Percentiles rank a stretch among this genome's conserved stretches.
phyloP scores from a whole-genome alignment of 345 rosid species.

The Boechera divaricarpa region DNA sequence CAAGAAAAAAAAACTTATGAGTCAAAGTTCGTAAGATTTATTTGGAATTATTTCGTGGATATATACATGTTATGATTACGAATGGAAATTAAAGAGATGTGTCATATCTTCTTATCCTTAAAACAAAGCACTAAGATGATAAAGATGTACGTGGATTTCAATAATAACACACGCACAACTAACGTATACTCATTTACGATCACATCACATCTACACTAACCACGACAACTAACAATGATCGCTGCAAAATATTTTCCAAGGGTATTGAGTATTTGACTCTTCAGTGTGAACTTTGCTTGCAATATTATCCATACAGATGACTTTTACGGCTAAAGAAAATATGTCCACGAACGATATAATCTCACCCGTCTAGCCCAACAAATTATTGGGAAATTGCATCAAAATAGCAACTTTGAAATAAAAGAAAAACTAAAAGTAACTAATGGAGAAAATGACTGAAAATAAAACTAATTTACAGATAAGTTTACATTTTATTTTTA shows the following conservation, averaged over 20 bases:
- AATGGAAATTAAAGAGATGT: slow-evolving; percentile 23
- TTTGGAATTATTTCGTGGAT: slow-evolving; percentile 1
- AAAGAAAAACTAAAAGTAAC: background rate
- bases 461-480: background rate
- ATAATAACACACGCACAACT: slow-evolving; percentile 36
- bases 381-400: background rate
- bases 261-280: background rate
- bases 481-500: too few relatives aligned
- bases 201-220: slow-evolving; percentile 30
- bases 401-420: background rate
- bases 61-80: slow-evolving; percentile 16
- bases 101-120: slow-evolving; percentile 38
- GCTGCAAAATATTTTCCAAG: background rate
- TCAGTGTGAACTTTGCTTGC: slow-evolving; percentile 11
- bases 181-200: background rate
- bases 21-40: background rate
- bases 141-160: slow-evolving; percentile 32
- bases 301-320: background rate
- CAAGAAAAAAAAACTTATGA: background rate
- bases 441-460: too few relatives aligned
- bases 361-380: background rate
- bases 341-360: background rate
- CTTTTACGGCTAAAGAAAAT: background rate
- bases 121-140: slow-evolving; percentile 32
- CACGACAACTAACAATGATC: slow-evolving; percentile 11